A percentile compares a stretch with the other conserved stretches of the same genome.
Conservation (phyloP, 768 basidiomycete genomes). For the Tylopilus sp. region DNA sequence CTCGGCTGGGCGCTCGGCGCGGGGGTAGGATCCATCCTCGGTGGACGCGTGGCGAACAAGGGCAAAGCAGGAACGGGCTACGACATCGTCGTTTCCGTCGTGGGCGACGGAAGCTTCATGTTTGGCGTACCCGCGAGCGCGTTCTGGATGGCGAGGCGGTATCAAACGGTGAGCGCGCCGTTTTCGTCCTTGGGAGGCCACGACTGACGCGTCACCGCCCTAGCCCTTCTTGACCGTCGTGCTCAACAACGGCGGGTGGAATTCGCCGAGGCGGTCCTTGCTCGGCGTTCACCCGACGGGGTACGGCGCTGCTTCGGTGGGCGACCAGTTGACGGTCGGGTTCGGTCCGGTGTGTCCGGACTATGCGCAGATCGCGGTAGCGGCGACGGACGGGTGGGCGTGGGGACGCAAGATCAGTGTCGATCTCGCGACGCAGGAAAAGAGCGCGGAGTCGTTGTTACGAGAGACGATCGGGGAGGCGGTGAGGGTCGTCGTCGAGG, state of each 20-base stretch:
- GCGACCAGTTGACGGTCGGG: slow-evolving; percentile 53
- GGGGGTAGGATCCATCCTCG: slow-evolving; percentile 56
- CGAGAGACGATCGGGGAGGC: slow-evolving; percentile 44
- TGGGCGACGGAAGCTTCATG: slow-evolving; percentile 69
- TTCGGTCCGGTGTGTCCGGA: slow-evolving; percentile 64
- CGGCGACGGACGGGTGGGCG: slow-evolving; percentile 68
- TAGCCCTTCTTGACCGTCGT: slow-evolving; percentile 71
- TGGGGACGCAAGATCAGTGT: slow-evolving; percentile 44
- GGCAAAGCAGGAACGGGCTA: slow-evolving; percentile 27
- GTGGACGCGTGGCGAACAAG: slow-evolving; percentile 28
- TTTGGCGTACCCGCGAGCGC: slow-evolving; percentile 64
- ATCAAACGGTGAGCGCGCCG: slow-evolving; percentile 51
- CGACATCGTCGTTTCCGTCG: slow-evolving; percentile 56
- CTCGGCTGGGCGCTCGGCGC: slow-evolving; percentile 70
- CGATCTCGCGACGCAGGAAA: slow-evolving; percentile 21
- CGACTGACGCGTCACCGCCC: no score
- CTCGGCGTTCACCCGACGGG: slow-evolving; percentile 61
- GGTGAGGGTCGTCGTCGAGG: slow-evolving; percentile 51
- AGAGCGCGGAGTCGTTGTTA: slow-evolving; percentile 24
- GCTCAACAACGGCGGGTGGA: slow-evolving; percentile 73
- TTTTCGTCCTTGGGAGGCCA: no score
- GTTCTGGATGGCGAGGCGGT: slow-evolving; percentile 72
- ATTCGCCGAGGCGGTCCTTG: slow-evolving; percentile 62
- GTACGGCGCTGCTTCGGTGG: slow-evolving; percentile 42
- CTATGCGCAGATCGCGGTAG: slow-evolving; percentile 59